Conservation (phyloP, 768 basidiomycete species). For the Dictyophora rubrovolvata region DNA sequence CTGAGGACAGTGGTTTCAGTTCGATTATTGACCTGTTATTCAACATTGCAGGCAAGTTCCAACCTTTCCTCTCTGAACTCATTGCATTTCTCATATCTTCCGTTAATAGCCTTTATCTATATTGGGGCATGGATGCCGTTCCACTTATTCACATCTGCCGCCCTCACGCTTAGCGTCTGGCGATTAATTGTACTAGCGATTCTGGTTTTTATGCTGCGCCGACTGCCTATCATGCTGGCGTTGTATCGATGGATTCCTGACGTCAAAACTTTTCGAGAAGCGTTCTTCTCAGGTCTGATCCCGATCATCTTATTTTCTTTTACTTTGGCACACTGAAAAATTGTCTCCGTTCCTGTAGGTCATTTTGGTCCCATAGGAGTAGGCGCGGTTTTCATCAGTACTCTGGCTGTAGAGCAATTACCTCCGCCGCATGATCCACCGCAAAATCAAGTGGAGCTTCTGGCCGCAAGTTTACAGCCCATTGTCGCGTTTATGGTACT, state of each 20-base stretch:
- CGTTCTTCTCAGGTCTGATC: constrained; percentile 44
- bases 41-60: constrained; percentile 54
- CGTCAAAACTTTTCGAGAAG: constrained; percentile 88
- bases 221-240: constrained; percentile 75
- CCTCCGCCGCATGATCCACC: constrained; percentile 36
- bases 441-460: constrained; percentile 46
- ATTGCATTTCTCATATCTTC: background rate
- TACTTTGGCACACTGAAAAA: background rate
- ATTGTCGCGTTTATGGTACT: constrained; percentile 94
- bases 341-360: constrained; percentile 28
- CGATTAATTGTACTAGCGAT: constrained; percentile 76
- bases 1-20: constrained; percentile 90
- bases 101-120: constrained; percentile 64
- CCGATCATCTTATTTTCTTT: background rate
- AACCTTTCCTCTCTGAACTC: background rate
- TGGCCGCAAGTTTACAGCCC: constrained; percentile 76
- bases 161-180: constrained; percentile 69
- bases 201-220: constrained; percentile 68
- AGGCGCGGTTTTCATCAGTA: constrained; percentile 91
- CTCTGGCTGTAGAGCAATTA: constrained; percentile 59
- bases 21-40: constrained; percentile 94
- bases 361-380: constrained; percentile 87
- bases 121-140: constrained; percentile 99
- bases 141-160: constrained; percentile 54
- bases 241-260: constrained; percentile 93